Conservation (phyloP, 2,329 filamentous ascomycete species). For the Pseudocercospora fuligena region DNA sequence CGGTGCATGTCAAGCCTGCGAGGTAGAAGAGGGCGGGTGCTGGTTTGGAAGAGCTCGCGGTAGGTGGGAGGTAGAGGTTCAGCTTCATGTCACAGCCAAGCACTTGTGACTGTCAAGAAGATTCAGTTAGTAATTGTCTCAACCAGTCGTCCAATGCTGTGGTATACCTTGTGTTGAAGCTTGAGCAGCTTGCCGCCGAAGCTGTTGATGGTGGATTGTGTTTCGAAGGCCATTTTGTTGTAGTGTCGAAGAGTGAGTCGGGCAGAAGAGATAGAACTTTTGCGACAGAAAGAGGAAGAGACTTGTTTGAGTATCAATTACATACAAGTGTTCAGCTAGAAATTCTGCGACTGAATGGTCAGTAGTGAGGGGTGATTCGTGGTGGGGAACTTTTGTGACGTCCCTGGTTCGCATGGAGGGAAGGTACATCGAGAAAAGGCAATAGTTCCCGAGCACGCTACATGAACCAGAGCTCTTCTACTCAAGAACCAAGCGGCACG, state of each 20-base stretch:
- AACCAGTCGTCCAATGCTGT: neutral
- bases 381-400: conserved; percentile 10
- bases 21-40: conserved; percentile 91
- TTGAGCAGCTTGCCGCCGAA: conserved; percentile 96
- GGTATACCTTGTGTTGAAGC: conserved; percentile 69
- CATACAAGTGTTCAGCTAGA: conserved; percentile 20
- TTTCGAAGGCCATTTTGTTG: conserved; percentile 78
- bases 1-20: conserved; percentile 91
- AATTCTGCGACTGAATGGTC: conserved; percentile 15
- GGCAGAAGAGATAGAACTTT: neutral
- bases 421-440: conserved; percentile 7
- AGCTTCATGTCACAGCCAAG: conserved; percentile 90
- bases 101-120: conserved; percentile 61
- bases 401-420: neutral
- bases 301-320: conserved; percentile 12
- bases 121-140: conserved; percentile 9
- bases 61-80: conserved; percentile 86
- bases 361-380: conserved; percentile 2
- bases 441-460: conserved; percentile 7
- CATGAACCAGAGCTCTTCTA: neutral
- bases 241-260: conserved; percentile 1
- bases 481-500: neutral
- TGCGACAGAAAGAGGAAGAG: neutral
- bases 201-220: conserved; percentile 83
- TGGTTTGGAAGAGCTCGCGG: conserved; percentile 64